A percentile compares a stretch with the other conserved stretches of the same genome.
These are phyloP conservation scores for Collariella sp. DNA, from an alignment of 495 filamentous ascomycete species.

Conservation along the genomic window DNA sequence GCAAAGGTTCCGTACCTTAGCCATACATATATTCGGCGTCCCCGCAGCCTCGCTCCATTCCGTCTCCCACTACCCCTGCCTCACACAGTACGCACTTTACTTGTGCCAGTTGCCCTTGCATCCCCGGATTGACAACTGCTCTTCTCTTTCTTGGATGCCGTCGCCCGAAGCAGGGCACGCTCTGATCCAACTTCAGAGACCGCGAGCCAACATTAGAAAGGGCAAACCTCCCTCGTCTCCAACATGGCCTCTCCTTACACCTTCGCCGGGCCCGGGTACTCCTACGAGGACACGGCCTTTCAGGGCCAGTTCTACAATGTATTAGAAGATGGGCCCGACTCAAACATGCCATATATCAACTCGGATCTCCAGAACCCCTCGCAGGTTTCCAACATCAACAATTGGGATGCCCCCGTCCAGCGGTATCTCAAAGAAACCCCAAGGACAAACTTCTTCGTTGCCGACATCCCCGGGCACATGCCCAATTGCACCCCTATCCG, in stretches of 20 bases:
- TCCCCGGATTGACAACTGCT: too few species aligned
- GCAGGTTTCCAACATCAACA: background rate
- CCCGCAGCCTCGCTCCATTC: background rate
- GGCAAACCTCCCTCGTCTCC: background rate
- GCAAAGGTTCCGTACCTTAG: background rate
- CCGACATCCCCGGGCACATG: constrained; percentile 1
- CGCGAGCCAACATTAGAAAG: too few species aligned
- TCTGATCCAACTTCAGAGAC: too few species aligned
- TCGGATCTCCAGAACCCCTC: constrained; percentile 15
- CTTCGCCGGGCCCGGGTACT: background rate
- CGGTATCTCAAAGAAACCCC: constrained; percentile 26
- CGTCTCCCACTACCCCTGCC: background rate
- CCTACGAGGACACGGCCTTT: constrained; percentile 10
- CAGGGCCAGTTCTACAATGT: background rate
- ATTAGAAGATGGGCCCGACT: constrained; percentile 1
- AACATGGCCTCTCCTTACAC: constrained; percentile 5
- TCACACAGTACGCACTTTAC: too few species aligned
- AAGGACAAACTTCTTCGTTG: constrained; percentile 17
- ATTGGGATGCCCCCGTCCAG: constrained; percentile 17
- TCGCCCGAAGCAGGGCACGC: too few species aligned
- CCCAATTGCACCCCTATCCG: constrained; percentile 11
- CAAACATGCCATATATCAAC: constrained; percentile 14
- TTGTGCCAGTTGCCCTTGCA: too few species aligned
- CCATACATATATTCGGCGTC: constrained; percentile 4
- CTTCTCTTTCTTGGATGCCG: too few species aligned